Percentiles rank a stretch among this genome's conserved stretches.
These are phyloP conservation scores for Cochlearia excelsa DNA, from an alignment of 345 rosid genomes.

Conservation along the genomic window DNA sequence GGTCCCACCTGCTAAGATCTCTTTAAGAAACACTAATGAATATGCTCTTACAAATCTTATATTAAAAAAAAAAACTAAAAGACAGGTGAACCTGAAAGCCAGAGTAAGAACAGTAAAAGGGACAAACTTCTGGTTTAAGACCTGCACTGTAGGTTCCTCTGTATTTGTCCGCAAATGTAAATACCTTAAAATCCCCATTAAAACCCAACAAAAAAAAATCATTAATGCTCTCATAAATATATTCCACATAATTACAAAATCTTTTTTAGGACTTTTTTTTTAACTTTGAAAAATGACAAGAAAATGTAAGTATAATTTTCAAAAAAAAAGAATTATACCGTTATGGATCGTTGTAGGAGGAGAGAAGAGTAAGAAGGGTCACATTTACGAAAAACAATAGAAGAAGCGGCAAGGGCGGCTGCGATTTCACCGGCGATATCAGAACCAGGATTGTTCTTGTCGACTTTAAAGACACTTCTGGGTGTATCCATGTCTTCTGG, in stretches of 20 bases:
- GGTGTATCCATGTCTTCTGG: slow-evolving; percentile 47
- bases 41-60: too few relatives aligned
- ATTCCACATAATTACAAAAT: too few relatives aligned
- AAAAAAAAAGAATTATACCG: slow-evolving; percentile 26
- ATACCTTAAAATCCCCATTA: slow-evolving; percentile 47
- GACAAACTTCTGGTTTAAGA: slow-evolving; percentile 60
- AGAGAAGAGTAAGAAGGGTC: slow-evolving; percentile 48
- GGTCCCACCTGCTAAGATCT: too few relatives aligned
- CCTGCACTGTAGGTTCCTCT: slow-evolving; percentile 65
- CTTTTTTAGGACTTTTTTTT: too few relatives aligned
- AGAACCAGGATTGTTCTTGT: slow-evolving; percentile 60
- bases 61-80: neutral
- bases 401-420: slow-evolving; percentile 81
- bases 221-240: slow-evolving; percentile 10
- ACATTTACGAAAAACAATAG: slow-evolving; percentile 50
- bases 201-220: neutral
- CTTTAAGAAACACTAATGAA: too few relatives aligned
- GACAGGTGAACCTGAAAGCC: slow-evolving; percentile 53
- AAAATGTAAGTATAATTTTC: neutral
- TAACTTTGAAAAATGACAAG: too few relatives aligned
- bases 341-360: slow-evolving; percentile 54
- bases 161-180: slow-evolving; percentile 60
- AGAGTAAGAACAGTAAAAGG: slow-evolving; percentile 71
- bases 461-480: slow-evolving; percentile 60
- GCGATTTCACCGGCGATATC: slow-evolving; percentile 86